Conservation (phyloP, 768 basidiomycete species). For the Asterophora lycoperdoides region DNA sequence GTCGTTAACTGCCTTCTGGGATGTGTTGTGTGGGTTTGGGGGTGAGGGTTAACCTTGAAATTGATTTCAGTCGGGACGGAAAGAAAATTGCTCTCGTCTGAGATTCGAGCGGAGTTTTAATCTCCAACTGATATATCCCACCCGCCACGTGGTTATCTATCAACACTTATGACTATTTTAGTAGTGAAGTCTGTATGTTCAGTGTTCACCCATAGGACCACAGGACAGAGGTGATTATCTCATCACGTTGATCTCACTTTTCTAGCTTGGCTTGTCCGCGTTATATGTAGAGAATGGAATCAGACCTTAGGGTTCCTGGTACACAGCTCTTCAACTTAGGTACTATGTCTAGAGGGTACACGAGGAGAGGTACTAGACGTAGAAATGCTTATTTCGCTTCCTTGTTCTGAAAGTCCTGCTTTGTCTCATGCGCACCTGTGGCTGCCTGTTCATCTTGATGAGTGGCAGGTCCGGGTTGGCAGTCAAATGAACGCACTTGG, state of each 20-base stretch:
- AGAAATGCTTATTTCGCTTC: slow-evolving; percentile 18
- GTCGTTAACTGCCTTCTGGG: slow-evolving; percentile 26
- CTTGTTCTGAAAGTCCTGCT: slow-evolving; percentile 33
- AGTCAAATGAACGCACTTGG: slow-evolving; percentile 25
- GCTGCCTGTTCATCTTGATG: slow-evolving; percentile 23
- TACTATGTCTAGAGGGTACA: too few species aligned
- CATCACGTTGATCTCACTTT: too few species aligned
- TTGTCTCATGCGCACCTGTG: slow-evolving; percentile 30
- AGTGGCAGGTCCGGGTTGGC: neutral
- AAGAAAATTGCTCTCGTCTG: slow-evolving; percentile 13
- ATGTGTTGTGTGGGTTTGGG: slow-evolving; percentile 17
- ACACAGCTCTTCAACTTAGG: too few species aligned
- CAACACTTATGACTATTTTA: too few species aligned
- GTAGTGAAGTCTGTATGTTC: too few species aligned
- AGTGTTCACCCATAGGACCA: too few species aligned
- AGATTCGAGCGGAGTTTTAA: slow-evolving; percentile 19
- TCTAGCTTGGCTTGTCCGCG: too few species aligned
- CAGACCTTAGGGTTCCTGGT: too few species aligned
- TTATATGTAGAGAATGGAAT: too few species aligned
- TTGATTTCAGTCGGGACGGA: slow-evolving; percentile 4
- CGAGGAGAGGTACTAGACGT: neutral
- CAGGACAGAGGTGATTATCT: too few species aligned
- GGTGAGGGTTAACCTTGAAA: slow-evolving; percentile 11
- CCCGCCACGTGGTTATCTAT: neutral
- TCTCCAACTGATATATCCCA: slow-evolving; percentile 1